Evolutionary conservation across 73 alveolate species (phyloP).

Genomic region (Effrenium voratum): DNA sequence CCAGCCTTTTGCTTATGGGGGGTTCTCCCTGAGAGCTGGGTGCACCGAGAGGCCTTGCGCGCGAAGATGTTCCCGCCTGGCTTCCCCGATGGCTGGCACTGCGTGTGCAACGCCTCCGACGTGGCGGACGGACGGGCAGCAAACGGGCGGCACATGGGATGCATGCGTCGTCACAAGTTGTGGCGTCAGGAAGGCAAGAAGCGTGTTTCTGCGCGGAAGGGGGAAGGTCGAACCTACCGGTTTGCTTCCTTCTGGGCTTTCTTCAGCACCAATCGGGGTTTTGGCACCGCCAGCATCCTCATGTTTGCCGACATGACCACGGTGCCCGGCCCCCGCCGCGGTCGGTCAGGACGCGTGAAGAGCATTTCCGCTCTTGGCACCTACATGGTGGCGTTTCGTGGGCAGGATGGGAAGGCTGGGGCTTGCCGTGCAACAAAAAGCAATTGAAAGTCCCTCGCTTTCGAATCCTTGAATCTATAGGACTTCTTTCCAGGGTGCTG

Average conservation of each 20-base stretch:
- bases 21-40: no score
- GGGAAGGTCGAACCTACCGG: no score
- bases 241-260: neutral
- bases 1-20: no score
- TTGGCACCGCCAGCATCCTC: neutral
- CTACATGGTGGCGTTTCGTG: slow-evolving; percentile 87
- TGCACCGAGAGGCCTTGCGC: slow-evolving; percentile 40
- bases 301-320: neutral
- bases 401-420: slow-evolving; percentile 33
- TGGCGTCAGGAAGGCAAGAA: no score
- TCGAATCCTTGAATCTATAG: no score
- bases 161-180: no score
- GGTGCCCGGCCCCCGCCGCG: neutral
- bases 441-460: neutral
- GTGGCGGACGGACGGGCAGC: slow-evolving; percentile 43
- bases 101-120: slow-evolving; percentile 88
- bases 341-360: slow-evolving; percentile 50
- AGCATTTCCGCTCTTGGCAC: slow-evolving; percentile 72
- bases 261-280: neutral
- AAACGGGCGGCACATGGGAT: no score
- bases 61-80: slow-evolving; percentile 74
- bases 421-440: neutral
- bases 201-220: no score
- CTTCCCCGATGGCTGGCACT: slow-evolving; percentile 93
- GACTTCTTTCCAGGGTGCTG: no score